Conservation (phyloP, 1,139 yeast species). For the Nadsonia commutata region DNA sequence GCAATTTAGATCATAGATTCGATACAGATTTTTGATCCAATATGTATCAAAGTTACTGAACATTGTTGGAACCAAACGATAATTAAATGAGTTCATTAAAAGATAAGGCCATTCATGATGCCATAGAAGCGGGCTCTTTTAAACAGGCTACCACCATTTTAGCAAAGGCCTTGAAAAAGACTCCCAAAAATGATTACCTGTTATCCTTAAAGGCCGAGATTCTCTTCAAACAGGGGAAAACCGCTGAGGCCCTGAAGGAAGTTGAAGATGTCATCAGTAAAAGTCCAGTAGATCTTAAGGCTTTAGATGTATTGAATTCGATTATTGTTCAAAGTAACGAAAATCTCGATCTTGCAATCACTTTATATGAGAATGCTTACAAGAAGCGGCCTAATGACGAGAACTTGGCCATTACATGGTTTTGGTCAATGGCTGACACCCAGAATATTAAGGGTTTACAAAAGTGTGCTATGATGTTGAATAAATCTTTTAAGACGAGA, state of each 20-base stretch:
- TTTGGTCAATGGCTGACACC: conserved; percentile 18
- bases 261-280: conserved; percentile 30
- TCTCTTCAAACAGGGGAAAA: conserved; percentile 30
- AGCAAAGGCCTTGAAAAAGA: conserved; percentile 34
- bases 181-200: conserved; percentile 42
- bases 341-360: conserved; percentile 11
- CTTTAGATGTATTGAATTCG: conserved; percentile 31
- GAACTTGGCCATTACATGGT: conserved; percentile 23
- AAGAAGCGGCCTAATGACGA: conserved; percentile 37
- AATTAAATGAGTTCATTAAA: not conserved
- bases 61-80: too few species aligned
- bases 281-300: conserved; percentile 40
- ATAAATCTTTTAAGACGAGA: conserved; percentile 20
- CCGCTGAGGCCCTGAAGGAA: conserved; percentile 29
- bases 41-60: too few species aligned
- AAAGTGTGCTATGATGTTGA: conserved; percentile 22
- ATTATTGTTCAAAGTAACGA: not conserved
- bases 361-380: conserved; percentile 40
- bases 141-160: conserved; percentile 38
- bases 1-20: too few species aligned
- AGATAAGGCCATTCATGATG: conserved; percentile 21
- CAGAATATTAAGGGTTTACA: conserved; percentile 21
- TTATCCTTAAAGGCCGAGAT: conserved; percentile 34
- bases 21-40: too few species aligned
- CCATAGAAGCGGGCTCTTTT: conserved; percentile 42